These are phyloP conservation scores for Teunomyces pallodes DNA, from an alignment of 805 yeast genomes.

Conservation along the genomic window DNA sequence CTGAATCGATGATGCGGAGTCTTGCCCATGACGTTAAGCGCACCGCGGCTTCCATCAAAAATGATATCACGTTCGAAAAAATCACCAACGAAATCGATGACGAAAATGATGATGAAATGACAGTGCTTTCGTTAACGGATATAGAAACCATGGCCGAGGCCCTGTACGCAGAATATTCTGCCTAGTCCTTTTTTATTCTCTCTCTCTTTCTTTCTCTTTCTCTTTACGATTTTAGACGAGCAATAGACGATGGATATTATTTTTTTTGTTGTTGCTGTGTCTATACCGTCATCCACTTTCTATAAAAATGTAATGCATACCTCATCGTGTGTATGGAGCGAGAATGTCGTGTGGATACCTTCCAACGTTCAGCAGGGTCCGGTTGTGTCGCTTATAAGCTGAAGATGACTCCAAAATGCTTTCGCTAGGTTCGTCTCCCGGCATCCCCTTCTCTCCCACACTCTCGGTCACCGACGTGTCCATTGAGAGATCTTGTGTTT, in stretches of 20 bases:
- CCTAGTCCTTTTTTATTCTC: not conserved
- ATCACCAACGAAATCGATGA: slow-evolving; percentile 17
- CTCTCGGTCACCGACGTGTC: slow-evolving; percentile 10
- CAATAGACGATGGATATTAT: not conserved
- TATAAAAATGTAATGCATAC: not conserved
- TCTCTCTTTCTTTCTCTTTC: too few species aligned
- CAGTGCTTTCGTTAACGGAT: slow-evolving; percentile 49
- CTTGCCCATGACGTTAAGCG: slow-evolving; percentile 64
- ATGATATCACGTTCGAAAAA: slow-evolving; percentile 58
- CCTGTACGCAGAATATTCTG: slow-evolving; percentile 17
- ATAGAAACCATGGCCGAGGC: slow-evolving; percentile 58
- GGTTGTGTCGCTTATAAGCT: slow-evolving; percentile 5
- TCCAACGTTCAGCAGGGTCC: slow-evolving; percentile 21
- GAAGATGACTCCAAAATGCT: slow-evolving; percentile 8
- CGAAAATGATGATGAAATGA: slow-evolving; percentile 30
- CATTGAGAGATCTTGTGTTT: slow-evolving; percentile 15
- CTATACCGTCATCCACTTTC: not conserved
- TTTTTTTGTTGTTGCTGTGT: not conserved
- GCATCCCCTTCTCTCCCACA: not conserved
- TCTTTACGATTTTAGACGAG: not conserved
- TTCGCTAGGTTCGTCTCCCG: slow-evolving; percentile 8
- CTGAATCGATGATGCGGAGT: slow-evolving; percentile 56
- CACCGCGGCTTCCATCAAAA: slow-evolving; percentile 39
- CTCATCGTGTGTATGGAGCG: slow-evolving; percentile 14
- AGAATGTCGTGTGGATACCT: slow-evolving; percentile 29